Conservation (phyloP, 352 stramenopile genomes). For the Globisporangium polare region DNA sequence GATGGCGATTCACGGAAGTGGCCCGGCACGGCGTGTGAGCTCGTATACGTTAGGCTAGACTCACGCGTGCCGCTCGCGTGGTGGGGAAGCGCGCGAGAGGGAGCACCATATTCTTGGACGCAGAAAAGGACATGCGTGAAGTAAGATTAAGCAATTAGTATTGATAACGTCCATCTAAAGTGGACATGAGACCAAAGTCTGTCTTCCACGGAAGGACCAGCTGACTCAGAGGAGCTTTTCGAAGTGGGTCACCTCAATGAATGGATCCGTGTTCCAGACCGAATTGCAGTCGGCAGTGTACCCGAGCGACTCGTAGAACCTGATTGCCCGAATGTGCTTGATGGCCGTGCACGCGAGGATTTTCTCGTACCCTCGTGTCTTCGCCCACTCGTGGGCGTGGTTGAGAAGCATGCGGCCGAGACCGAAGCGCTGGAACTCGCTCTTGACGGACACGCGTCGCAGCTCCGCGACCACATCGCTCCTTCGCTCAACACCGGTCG, state of each 20-base stretch:
- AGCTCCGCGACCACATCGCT: neutral
- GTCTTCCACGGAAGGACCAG: neutral
- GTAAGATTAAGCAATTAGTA: neutral
- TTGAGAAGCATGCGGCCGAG: slow-evolving; percentile 13
- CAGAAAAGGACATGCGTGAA: no score
- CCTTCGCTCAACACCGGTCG: neutral
- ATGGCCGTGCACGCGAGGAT: slow-evolving; percentile 9
- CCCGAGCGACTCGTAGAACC: slow-evolving; percentile 20
- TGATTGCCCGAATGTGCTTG: slow-evolving; percentile 1
- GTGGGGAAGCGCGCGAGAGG: no score
- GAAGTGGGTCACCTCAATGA: neutral
- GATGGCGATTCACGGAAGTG: no score
- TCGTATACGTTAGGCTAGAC: no score
- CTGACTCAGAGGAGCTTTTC: slow-evolving; percentile 6
- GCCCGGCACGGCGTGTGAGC: no score
- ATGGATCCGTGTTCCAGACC: neutral
- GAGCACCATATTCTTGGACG: no score
- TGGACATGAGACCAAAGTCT: neutral
- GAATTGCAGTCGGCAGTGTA: slow-evolving; percentile 11
- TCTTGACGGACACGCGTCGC: slow-evolving; percentile 10
- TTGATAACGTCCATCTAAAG: neutral
- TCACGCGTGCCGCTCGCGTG: no score
- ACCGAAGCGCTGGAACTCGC: slow-evolving; percentile 11
- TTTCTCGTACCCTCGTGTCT: neutral
- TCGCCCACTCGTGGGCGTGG: slow-evolving; percentile 18